Percentiles rank a stretch among this genome's conserved stretches.
Evolutionary conservation across 2,329 filamentous ascomycete species (phyloP).

Genomic region (Calonectria hawksworthii): DNA sequence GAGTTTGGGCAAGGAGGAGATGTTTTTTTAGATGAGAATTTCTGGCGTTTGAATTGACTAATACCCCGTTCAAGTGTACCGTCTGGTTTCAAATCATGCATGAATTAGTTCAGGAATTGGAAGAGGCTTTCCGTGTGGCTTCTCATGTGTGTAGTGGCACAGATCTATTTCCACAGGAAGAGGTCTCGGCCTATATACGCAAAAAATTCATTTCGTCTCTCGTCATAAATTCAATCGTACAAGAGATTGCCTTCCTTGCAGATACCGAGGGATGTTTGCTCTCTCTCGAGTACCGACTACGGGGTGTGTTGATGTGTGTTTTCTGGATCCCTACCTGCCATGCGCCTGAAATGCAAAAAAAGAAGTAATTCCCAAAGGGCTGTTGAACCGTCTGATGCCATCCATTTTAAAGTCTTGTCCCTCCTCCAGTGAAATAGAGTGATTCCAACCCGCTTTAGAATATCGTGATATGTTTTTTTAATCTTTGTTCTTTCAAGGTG

Average conservation of each 20-base stretch:
- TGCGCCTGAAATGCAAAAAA: conserved; percentile 49
- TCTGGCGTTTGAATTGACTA: conserved; percentile 41
- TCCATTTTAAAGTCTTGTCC: conserved; percentile 27
- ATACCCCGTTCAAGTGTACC: conserved; percentile 41
- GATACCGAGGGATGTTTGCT: conserved; percentile 31
- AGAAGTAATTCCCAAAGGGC: conserved; percentile 1
- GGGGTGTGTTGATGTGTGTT: conserved; percentile 31
- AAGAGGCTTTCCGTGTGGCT: conserved; percentile 22
- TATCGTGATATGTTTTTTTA: not conserved
- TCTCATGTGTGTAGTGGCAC: conserved; percentile 30
- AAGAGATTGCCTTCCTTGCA: conserved; percentile 36
- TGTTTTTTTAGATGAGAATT: conserved; percentile 38
- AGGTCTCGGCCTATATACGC: conserved; percentile 31
- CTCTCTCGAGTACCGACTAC: conserved; percentile 32
- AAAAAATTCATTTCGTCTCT: conserved; percentile 35
- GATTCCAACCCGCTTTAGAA: conserved; percentile 27
- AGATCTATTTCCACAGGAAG: conserved; percentile 34
- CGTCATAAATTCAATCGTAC: conserved; percentile 42
- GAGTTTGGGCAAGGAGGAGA: not conserved
- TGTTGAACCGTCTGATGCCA: conserved; percentile 30
- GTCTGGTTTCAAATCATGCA: conserved; percentile 34
- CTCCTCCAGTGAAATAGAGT: not conserved
- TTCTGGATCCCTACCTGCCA: conserved; percentile 43
- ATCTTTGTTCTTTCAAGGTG: not conserved
- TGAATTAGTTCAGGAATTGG: conserved; percentile 34